Evolutionary conservation across 2,329 filamentous ascomycete species (phyloP), one percentile per base, ranked within the genome.

Genomic region (Thermothelomyces thermophilus): DNA sequence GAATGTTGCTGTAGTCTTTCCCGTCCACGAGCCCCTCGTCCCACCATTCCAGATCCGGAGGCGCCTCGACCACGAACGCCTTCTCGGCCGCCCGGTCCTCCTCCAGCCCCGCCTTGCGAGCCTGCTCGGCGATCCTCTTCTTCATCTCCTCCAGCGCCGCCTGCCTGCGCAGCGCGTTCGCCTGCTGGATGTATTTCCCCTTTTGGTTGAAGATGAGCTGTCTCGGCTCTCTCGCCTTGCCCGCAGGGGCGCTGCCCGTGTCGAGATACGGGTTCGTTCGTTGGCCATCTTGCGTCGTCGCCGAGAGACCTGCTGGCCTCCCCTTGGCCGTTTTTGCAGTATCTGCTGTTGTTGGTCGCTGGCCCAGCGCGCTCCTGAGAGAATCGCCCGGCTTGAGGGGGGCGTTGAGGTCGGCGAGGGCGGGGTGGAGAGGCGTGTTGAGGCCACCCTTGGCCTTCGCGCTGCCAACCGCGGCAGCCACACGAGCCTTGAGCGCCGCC

Each of bases 131-230:
- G 58, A 98, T 94, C 49, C 86, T 80, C 72, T 86, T 90, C 70
- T 97, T 97, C 83, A 98, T 91, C 55, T 85, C 85, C 72, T 98
- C 94, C 24, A 98, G 74, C 44, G 86, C 85, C 36, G 86, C 89
- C 69, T 96, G 90, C 53, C 89, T 81, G 55, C 93, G 84, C 46
- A 96, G 72, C 50, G 90, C 90, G 65, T 88, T 91, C 7, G 87
- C 93, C 69, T 97, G 91, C 56, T 90, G 85, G 53, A 97, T 95
- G 63, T 95, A 97, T 76, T 97, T 97, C 46, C 93, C 93, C 67
- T 95, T 94, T 60, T 90, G 84, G 61, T 96, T 95, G 73, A 98
- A 97, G 11, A 89, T 72, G 16, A 98, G 75, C 56, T 87, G 83
- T 52, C 87, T 83, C 10, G 88, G 79, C 56, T 86, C 77, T 44